These are phyloP conservation scores for Bruguiera sexangula DNA, from an alignment of 345 rosid genomes.

Conservation along the genomic window DNA sequence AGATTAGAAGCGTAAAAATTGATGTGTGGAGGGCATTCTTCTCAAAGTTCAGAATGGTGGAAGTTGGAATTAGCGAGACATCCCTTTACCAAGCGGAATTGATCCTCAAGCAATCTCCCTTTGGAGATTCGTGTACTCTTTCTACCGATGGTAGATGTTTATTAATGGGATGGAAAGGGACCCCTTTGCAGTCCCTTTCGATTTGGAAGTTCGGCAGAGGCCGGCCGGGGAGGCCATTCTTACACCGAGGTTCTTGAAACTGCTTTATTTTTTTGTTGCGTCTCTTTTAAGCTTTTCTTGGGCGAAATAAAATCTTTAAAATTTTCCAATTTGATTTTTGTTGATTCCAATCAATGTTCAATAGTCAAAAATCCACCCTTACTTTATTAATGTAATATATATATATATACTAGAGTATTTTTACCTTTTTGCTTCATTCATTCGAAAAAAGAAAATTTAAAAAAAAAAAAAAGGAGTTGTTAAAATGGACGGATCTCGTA, in stretches of 20 bases:
- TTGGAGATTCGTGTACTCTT: slow-evolving; percentile 4
- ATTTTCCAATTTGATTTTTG: too few species aligned
- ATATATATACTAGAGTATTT: too few species aligned
- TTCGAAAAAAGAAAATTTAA: too few species aligned
- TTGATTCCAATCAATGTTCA: too few species aligned
- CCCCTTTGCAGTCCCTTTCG: slow-evolving; percentile 16
- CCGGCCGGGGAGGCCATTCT: neutral
- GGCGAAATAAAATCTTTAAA: too few species aligned
- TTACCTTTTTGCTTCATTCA: too few species aligned
- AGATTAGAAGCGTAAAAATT: slow-evolving; percentile 10
- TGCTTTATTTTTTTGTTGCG: too few species aligned
- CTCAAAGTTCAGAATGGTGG: slow-evolving; percentile 14
- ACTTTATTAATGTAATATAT: too few species aligned
- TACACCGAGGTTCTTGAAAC: neutral
- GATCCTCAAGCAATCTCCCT: slow-evolving; percentile 1
- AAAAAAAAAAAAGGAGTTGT: too few species aligned
- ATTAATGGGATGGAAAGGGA: slow-evolving; percentile 19
- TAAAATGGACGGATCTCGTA: too few species aligned
- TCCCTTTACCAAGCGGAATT: slow-evolving; percentile 19
- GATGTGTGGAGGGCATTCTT: slow-evolving; percentile 18
- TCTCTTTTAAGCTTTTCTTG: too few species aligned
- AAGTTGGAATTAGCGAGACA: slow-evolving; percentile 17
- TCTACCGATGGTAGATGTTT: slow-evolving; percentile 6
- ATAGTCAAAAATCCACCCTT: too few species aligned
- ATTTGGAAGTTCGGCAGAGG: slow-evolving; percentile 14